These are phyloP conservation scores for Paulinella micropora DNA, from an alignment of 78 protist genomes.

Conservation along the genomic window DNA sequence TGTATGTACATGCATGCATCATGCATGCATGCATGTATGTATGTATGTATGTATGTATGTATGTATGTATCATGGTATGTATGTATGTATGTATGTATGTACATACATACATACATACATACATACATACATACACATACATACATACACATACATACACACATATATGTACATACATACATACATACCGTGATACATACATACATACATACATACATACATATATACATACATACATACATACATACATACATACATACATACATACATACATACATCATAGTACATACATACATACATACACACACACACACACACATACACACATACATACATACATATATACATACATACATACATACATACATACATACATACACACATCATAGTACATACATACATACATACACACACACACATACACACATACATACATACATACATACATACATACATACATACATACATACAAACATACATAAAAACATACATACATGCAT, in stretches of 20 bases:
- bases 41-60: not conserved
- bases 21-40: too few species aligned
- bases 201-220: not conserved
- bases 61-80: not conserved
- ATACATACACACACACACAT: not conserved
- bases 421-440: not conserved
- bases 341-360: not conserved
- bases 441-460: not conserved
- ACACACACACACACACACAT: not conserved
- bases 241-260: not conserved
- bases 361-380: not conserved
- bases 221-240: not conserved
- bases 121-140: not conserved
- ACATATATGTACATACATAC: not conserved
- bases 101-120: not conserved
- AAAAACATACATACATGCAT: not conserved
- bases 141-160: not conserved
- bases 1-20: too few species aligned
- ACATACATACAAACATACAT: not conserved
- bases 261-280: not conserved
- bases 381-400: not conserved
- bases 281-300: not conserved
- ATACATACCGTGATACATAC: not conserved
- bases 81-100: not conserved
- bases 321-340: not conserved